Evolutionary conservation across 2,329 filamentous ascomycete species (phyloP).

Genomic region (Dothistroma pini): DNA sequence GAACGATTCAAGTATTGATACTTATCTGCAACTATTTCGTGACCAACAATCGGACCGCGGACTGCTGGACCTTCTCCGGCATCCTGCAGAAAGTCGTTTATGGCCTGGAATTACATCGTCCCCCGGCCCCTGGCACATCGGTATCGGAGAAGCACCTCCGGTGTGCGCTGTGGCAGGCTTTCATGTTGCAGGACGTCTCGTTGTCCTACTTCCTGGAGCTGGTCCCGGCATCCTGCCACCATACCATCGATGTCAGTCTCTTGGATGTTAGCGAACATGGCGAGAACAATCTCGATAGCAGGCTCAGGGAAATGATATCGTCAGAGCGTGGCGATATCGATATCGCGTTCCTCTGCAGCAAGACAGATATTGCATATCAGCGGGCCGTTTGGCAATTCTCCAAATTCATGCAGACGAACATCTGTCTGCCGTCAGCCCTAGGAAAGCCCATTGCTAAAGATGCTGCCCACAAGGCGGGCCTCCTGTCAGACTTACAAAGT

Average conservation of each 20-base stretch:
- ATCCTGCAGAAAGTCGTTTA: constrained; percentile 75
- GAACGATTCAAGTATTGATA: constrained; percentile 74
- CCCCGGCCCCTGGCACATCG: neutral
- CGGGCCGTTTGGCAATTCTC: neutral
- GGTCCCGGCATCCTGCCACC: neutral
- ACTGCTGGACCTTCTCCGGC: constrained; percentile 77
- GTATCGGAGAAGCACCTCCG: neutral
- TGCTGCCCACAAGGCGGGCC: neutral
- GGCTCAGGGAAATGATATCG: neutral
- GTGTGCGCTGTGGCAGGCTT: neutral
- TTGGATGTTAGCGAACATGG: neutral
- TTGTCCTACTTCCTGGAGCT: neutral
- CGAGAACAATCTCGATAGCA: neutral
- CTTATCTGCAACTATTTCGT: constrained; percentile 76
- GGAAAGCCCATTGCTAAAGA: neutral
- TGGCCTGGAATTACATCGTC: constrained; percentile 71
- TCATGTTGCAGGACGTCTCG: neutral
- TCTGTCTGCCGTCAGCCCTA: neutral
- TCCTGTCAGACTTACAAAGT: neutral
- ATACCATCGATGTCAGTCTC: neutral
- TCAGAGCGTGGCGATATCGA: neutral
- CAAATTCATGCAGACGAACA: neutral
- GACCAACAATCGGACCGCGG: constrained; percentile 77
- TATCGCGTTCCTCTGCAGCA: neutral
- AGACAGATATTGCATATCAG: neutral